Percentiles rank a stretch among this genome's conserved stretches.
These are phyloP conservation scores for Acacia concinna DNA, from an alignment of 331 rosid genomes.

Conservation along the genomic window DNA sequence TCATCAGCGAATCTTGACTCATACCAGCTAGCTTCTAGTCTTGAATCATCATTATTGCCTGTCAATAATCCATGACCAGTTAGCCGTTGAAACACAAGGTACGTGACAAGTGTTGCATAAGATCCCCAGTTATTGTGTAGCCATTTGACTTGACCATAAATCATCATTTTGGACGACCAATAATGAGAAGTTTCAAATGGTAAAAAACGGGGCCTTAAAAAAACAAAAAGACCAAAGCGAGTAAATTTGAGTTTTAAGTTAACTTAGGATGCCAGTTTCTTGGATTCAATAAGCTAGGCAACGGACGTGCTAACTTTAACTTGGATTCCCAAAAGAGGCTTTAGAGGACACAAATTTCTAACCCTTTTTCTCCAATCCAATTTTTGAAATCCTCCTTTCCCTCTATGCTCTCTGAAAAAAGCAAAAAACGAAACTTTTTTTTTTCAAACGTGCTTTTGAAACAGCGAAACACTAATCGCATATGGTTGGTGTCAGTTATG, in stretches of 20 bases:
- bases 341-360: constrained; percentile 63
- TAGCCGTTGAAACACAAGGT: constrained; percentile 1
- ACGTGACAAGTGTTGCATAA: constrained; percentile 21
- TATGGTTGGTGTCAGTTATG: constrained; percentile 50
- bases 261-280: constrained; percentile 75
- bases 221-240: not conserved
- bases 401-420: constrained; percentile 32
- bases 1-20: constrained; percentile 19
- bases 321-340: constrained; percentile 59
- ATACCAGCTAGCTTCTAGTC: not conserved
- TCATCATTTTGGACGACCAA: constrained; percentile 44
- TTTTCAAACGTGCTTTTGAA: constrained; percentile 31
- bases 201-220: constrained; percentile 28
- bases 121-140: constrained; percentile 32
- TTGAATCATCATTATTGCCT: constrained; percentile 27
- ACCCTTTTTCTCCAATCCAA: constrained; percentile 46
- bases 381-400: constrained; percentile 41
- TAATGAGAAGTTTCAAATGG: constrained; percentile 26
- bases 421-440: constrained; percentile 23
- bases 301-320: constrained; percentile 38
- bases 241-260: constrained; percentile 37
- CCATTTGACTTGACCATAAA: constrained; percentile 43
- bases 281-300: constrained; percentile 62
- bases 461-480: constrained; percentile 39
- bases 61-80: constrained; percentile 33